Percentiles rank a stretch among this genome's conserved stretches.
These are phyloP conservation scores for Epithemia pelagica DNA, from an alignment of 108 stramenopile species.

Conservation along the genomic window DNA sequence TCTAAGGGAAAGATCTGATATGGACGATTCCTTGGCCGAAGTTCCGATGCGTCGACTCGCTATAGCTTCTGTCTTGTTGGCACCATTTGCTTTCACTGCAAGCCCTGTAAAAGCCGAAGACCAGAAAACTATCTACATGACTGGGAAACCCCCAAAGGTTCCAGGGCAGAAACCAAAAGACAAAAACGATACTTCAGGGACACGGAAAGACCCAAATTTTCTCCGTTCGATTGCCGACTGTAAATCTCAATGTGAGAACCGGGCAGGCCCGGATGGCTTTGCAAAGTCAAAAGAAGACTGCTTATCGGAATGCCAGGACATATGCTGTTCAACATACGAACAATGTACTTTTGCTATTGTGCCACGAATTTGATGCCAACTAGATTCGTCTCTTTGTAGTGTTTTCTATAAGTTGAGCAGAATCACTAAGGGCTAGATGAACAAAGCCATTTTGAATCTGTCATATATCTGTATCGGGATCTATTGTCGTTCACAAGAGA, in stretches of 20 bases:
- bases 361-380: constrained; percentile 17
- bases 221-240: constrained; percentile 71
- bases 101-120: too few relatives aligned
- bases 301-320: constrained; percentile 76
- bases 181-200: constrained; percentile 54
- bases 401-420: too few relatives aligned
- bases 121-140: neutral
- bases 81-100: too few relatives aligned
- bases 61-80: too few relatives aligned
- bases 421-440: too few relatives aligned
- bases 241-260: constrained; percentile 51
- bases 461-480: too few relatives aligned
- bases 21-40: too few relatives aligned
- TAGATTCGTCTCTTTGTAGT: too few relatives aligned
- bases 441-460: too few relatives aligned
- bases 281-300: constrained; percentile 70
- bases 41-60: too few relatives aligned
- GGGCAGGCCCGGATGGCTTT: constrained; percentile 52
- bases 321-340: constrained; percentile 82
- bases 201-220: constrained; percentile 75
- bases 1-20: too few relatives aligned
- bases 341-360: constrained; percentile 74
- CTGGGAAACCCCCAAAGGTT: constrained; percentile 25
- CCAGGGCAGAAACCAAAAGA: constrained; percentile 66
- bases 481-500: too few relatives aligned